A percentile compares a stretch with the other conserved stretches of the same genome.
These are phyloP conservation scores for Aspergillus sp. DNA, from an alignment of 2,329 filamentous ascomycete species.

Conservation along the genomic window DNA sequence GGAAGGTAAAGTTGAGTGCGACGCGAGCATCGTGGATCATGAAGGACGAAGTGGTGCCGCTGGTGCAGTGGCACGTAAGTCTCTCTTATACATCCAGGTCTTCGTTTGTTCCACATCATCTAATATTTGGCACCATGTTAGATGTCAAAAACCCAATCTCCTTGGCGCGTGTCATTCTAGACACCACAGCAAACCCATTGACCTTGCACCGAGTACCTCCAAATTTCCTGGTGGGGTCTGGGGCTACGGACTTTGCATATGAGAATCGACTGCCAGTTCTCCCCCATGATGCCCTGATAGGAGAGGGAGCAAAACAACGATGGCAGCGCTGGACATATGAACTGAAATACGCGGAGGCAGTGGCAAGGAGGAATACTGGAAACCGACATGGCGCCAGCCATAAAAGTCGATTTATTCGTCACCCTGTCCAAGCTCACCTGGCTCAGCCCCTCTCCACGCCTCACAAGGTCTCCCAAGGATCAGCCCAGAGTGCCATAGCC, in stretches of 20 bases:
- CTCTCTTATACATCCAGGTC: background rate
- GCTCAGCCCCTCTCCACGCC: slow-evolving; percentile 13
- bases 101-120: background rate
- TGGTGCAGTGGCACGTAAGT: slow-evolving; percentile 78
- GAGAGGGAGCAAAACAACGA: slow-evolving; percentile 66
- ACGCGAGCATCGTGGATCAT: slow-evolving; percentile 89
- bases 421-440: slow-evolving; percentile 16
- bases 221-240: slow-evolving; percentile 79
- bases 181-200: slow-evolving; percentile 66
- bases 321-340: slow-evolving; percentile 70
- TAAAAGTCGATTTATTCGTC: slow-evolving; percentile 15
- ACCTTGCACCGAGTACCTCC: slow-evolving; percentile 83
- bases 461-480: slow-evolving; percentile 2
- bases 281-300: slow-evolving; percentile 70
- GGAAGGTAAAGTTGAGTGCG: slow-evolving; percentile 85
- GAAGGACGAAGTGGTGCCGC: slow-evolving; percentile 84
- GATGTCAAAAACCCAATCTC: slow-evolving; percentile 81
- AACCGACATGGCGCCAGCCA: slow-evolving; percentile 15
- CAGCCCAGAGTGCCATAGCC: background rate
- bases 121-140: slow-evolving; percentile 7
- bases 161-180: slow-evolving; percentile 73
- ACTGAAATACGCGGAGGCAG: slow-evolving; percentile 53
- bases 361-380: slow-evolving; percentile 27
- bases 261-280: slow-evolving; percentile 66
- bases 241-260: slow-evolving; percentile 77